These are phyloP conservation scores for Neonectria ditissima DNA, from an alignment of 2,329 filamentous ascomycete genomes.

Conservation along the genomic window DNA sequence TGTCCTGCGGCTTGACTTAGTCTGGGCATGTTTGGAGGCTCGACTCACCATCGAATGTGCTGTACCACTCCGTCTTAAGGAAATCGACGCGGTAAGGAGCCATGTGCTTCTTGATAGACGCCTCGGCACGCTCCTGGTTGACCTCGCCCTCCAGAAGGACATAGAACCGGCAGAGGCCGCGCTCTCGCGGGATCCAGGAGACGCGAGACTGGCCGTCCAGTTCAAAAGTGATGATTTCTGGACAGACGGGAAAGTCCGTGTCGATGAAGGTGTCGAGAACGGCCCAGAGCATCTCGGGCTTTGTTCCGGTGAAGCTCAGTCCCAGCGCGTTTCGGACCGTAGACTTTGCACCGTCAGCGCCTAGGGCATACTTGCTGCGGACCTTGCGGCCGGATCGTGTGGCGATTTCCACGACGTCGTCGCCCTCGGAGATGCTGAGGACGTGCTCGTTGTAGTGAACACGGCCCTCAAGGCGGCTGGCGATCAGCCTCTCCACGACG, in stretches of 20 bases:
- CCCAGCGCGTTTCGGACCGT: constrained; percentile 56
- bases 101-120: constrained; percentile 58
- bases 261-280: constrained; percentile 62
- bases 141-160: constrained; percentile 60
- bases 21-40: too few relatives aligned
- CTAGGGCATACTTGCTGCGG: constrained; percentile 58
- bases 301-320: constrained; percentile 58
- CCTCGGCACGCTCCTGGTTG: constrained; percentile 53
- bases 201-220: constrained; percentile 58
- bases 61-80: constrained; percentile 61
- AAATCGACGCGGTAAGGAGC: constrained; percentile 58
- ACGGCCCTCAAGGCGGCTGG: constrained; percentile 46
- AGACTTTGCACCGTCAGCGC: constrained; percentile 65
- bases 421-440: constrained; percentile 65
- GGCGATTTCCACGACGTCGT: constrained; percentile 57
- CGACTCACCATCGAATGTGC: constrained; percentile 58
- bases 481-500: constrained; percentile 56
- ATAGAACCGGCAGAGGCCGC: constrained; percentile 61
- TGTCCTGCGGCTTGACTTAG: neutral
- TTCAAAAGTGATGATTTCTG: constrained; percentile 62
- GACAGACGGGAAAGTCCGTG: constrained; percentile 59
- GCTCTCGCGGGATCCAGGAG: constrained; percentile 61
- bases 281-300: constrained; percentile 63
- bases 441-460: constrained; percentile 56
- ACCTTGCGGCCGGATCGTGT: constrained; percentile 50